phyloP scores from a whole-genome alignment of 108 stramenopile species.

The Asterionellopsis glacialis region DNA sequence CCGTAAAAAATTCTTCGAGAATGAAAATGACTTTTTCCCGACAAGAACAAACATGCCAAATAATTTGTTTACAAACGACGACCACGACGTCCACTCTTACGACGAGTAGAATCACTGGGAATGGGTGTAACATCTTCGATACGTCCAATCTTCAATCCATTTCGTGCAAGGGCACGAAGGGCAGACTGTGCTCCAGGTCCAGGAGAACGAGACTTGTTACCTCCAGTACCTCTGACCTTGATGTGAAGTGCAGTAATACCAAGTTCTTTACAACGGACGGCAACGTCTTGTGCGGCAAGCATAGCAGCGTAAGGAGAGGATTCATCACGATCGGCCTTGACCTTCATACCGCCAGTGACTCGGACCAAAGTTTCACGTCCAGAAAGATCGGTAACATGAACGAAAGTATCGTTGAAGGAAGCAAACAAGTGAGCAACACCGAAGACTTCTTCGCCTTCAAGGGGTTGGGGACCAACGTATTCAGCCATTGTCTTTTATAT shows the following conservation, averaged over 20 bases:
- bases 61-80: conserved; percentile 89
- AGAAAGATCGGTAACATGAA: conserved; percentile 99
- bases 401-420: conserved; percentile 99
- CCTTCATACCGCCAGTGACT: conserved; percentile 99
- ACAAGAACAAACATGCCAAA: not conserved
- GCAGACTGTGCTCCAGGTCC: conserved; percentile 99
- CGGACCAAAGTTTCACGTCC: conserved; percentile 99
- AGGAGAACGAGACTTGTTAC: conserved; percentile 93
- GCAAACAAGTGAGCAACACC: conserved; percentile 99
- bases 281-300: conserved; percentile 99
- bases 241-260: conserved; percentile 99
- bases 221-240: conserved; percentile 99
- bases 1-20: no score
- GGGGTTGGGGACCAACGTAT: conserved; percentile 12
- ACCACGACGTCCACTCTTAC: conserved; percentile 99
- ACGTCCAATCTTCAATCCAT: conserved; percentile 99
- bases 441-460: conserved; percentile 97
- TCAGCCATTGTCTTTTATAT: no score
- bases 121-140: conserved; percentile 99
- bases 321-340: conserved; percentile 99
- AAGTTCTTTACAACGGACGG: conserved; percentile 92
- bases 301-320: conserved; percentile 99
- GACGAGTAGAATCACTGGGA: conserved; percentile 97
- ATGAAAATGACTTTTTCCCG: no score
- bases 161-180: conserved; percentile 95